A percentile compares a stretch with the other conserved stretches of the same genome.
phyloP scores from a whole-genome alignment of 768 basidiomycete species.

The Coprinopsis strossmayeri region DNA sequence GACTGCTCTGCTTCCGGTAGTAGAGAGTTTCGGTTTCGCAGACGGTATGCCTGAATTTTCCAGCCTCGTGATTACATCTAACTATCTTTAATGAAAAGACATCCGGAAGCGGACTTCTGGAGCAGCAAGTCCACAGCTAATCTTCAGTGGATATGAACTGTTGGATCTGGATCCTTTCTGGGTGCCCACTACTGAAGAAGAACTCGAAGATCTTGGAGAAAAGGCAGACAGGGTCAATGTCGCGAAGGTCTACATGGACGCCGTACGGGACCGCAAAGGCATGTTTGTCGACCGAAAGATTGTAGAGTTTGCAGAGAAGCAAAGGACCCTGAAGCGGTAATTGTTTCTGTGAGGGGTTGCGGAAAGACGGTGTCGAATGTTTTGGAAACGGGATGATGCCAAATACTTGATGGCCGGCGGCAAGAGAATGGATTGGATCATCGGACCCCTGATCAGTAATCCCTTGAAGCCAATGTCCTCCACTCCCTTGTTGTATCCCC shows the following conservation, averaged over 20 bases:
- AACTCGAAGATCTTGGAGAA: slow-evolving; percentile 93
- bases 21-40: slow-evolving; percentile 96
- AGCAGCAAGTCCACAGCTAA: slow-evolving; percentile 93
- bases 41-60: slow-evolving; percentile 54
- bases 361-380: too few species aligned
- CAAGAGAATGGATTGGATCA: too few species aligned
- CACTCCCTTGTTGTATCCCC: not conserved
- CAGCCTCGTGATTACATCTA: not conserved
- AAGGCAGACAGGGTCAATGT: slow-evolving; percentile 91
- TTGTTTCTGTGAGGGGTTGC: not conserved
- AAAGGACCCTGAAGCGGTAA: slow-evolving; percentile 75
- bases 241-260: slow-evolving; percentile 91
- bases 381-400: too few species aligned
- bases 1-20: slow-evolving; percentile 84
- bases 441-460: too few species aligned
- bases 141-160: slow-evolving; percentile 97
- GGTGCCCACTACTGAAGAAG: slow-evolving; percentile 96
- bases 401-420: too few species aligned
- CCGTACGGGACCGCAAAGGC: slow-evolving; percentile 86
- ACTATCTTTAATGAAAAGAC: slow-evolving; percentile 50
- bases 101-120: slow-evolving; percentile 96
- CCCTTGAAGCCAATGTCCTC: too few species aligned
- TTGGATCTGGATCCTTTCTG: slow-evolving; percentile 94
- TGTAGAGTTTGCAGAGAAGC: slow-evolving; percentile 95
- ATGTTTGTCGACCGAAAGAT: slow-evolving; percentile 95